Conservation (phyloP, 2,329 filamentous ascomycete genomes). For the Conoideocrella luteorostrata region DNA sequence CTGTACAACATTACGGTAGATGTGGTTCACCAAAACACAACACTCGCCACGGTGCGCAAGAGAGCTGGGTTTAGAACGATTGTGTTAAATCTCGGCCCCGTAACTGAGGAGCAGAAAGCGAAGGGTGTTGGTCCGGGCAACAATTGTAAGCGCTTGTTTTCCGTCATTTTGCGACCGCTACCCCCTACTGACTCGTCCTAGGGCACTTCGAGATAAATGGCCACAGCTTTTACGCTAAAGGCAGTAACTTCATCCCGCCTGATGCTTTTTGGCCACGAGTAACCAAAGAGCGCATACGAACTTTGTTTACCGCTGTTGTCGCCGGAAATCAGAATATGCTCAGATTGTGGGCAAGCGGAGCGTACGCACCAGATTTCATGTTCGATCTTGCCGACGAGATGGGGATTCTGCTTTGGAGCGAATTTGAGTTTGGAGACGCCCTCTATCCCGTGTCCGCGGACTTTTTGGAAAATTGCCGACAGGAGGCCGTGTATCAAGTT, state of each 20-base stretch:
- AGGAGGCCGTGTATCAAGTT: conserved; percentile 54
- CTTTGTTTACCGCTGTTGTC: conserved; percentile 41
- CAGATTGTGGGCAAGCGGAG: conserved; percentile 54
- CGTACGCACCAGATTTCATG: conserved; percentile 55
- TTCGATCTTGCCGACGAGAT: conserved; percentile 57
- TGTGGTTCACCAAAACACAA: conserved; percentile 31
- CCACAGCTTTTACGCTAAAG: conserved; percentile 50
- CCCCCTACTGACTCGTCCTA: neutral
- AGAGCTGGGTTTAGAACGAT: conserved; percentile 57
- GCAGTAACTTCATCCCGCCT: conserved; percentile 14
- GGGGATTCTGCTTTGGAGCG: conserved; percentile 56
- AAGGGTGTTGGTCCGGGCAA: conserved; percentile 35
- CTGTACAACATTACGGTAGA: conserved; percentile 50
- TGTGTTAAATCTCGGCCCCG: conserved; percentile 48
- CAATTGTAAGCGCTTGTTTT: conserved; percentile 27
- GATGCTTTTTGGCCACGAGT: conserved; percentile 33
- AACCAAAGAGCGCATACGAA: conserved; percentile 41
- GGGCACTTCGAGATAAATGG: conserved; percentile 62
- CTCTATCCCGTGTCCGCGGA: conserved; percentile 48
- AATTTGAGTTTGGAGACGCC: conserved; percentile 57
- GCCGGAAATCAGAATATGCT: conserved; percentile 58
- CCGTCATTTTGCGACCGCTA: neutral
- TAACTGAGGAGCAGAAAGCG: conserved; percentile 46
- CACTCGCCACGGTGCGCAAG: conserved; percentile 34
- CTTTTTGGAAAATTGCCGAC: conserved; percentile 49